Conservation (phyloP, 2,329 filamentous ascomycete species). For the Corniculantispora saksenae region DNA sequence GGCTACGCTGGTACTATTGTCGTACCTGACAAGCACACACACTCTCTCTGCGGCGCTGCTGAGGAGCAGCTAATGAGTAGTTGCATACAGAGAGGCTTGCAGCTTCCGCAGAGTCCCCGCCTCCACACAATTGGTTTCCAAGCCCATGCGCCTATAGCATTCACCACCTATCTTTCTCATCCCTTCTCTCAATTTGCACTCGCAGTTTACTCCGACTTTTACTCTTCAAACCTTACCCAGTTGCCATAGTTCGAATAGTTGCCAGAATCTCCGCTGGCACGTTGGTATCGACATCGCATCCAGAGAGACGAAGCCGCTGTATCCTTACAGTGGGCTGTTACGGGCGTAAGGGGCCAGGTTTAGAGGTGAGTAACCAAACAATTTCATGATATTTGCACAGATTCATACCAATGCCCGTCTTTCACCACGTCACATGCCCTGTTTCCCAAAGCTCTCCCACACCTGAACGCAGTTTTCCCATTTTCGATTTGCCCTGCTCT, state of each 20-base stretch:
- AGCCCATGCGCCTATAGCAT: neutral
- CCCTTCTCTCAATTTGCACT: neutral
- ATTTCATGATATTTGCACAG: neutral
- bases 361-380: neutral
- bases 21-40: neutral
- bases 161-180: neutral
- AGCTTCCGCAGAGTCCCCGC: constrained; percentile 4
- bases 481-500: constrained; percentile 10
- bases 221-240: neutral
- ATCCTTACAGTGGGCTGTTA: neutral
- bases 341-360: constrained; percentile 2
- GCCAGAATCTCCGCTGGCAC: neutral
- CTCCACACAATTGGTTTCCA: constrained; percentile 8
- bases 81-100: constrained; percentile 4
- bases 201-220: neutral
- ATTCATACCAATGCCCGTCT: neutral
- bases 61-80: neutral
- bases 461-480: neutral
- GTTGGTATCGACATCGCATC: neutral
- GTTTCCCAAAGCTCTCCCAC: neutral
- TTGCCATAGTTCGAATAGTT: neutral
- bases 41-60: neutral
- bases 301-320: neutral
- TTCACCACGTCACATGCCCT: neutral
- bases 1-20: neutral